Percentiles rank a stretch among this genome's conserved stretches.
phyloP scores from a whole-genome alignment of 2,329 filamentous ascomycete species.

The Albifimbria verrucaria region DNA sequence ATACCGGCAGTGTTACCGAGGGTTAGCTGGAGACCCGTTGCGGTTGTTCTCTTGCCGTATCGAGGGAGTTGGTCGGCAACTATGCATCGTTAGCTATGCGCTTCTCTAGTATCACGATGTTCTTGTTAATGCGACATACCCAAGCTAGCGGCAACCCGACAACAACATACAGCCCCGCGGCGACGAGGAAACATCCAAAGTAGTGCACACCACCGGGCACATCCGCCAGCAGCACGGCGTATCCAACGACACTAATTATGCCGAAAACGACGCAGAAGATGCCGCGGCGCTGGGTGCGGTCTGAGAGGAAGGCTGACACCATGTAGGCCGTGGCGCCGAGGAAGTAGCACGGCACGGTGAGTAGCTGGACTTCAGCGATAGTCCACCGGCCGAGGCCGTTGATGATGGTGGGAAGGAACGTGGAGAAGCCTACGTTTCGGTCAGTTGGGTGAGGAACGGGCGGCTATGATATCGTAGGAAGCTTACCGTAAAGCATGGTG shows the following conservation, averaged over 20 bases:
- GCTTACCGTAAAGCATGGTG: constrained; percentile 66
- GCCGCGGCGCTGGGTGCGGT: constrained; percentile 63
- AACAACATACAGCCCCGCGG: constrained; percentile 64
- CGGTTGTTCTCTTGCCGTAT: constrained; percentile 73
- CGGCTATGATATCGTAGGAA: too few species aligned
- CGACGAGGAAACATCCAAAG: constrained; percentile 73
- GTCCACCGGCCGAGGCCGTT: constrained; percentile 62
- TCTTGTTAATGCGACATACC: constrained; percentile 23
- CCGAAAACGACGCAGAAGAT: constrained; percentile 63
- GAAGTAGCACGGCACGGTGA: constrained; percentile 77
- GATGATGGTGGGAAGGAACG: constrained; percentile 78
- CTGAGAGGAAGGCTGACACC: constrained; percentile 61
- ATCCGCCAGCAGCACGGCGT: constrained; percentile 63
- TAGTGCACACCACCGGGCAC: constrained; percentile 63
- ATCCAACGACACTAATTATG: constrained; percentile 62
- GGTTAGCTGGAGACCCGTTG: constrained; percentile 67
- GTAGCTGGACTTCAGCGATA: constrained; percentile 64
- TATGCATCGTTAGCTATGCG: constrained; percentile 12
- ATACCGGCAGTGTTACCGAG: constrained; percentile 70
- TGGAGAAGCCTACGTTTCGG: constrained; percentile 60
- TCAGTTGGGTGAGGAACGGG: not conserved
- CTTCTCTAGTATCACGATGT: not conserved
- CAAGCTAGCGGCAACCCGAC: constrained; percentile 56
- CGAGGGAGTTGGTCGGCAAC: constrained; percentile 67
- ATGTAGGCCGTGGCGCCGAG: constrained; percentile 70